Evolutionary conservation across 2,329 filamentous ascomycete genomes (phyloP), one percentile per base, ranked within the genome.

Genomic region (Diaporthe eres): DNA sequence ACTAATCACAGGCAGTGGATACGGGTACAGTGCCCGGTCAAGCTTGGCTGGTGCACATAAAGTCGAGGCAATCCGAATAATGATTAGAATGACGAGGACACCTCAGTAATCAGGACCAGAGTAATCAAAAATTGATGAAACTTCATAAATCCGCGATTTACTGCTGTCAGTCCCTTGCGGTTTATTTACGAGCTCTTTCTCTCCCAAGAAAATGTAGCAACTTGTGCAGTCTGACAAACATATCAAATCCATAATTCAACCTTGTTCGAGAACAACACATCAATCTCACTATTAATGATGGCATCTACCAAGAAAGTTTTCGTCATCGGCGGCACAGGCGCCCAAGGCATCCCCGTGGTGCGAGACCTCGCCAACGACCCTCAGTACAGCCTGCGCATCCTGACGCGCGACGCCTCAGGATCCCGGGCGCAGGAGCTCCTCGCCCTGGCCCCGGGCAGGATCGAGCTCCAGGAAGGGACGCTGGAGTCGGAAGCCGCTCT

Each of bases 261-360:
- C 17, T 57, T 9, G 15, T 17, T 9, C 15, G 0, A 39, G 10
- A 13, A 19, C 13, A 25, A 3, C 4, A 3, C 8, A 17, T 4
- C 12, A 3, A 42, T 39, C 10, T 39, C 15, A 28, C 10, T 47
- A 10, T 34, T 8, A 4, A 34, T 0, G 0, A 65, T 65, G 60
- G 39, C 25, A 31, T 2, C 39, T n/a, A n/a, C 15, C 1, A 65
- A 65, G 28, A 65, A 28, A 3, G 77, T 84, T 75, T 82, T 84
- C 78, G 77, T 89, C 67, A 83, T 90, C 58, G 88, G 88, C 39
- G 88, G 85, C 4, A 89, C 88, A 0, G 88, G 88, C 4, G 88
- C 88, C 53, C 88, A 90, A 79, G 88, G 88, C 19, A 84, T 86
- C 19, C 87, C 88, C 1, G 83, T 90, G 1, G 81, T 88, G 71